Evolutionary conservation across 176 grass and related monocot species (phyloP).

Genomic region (Panicum miliaceum): DNA sequence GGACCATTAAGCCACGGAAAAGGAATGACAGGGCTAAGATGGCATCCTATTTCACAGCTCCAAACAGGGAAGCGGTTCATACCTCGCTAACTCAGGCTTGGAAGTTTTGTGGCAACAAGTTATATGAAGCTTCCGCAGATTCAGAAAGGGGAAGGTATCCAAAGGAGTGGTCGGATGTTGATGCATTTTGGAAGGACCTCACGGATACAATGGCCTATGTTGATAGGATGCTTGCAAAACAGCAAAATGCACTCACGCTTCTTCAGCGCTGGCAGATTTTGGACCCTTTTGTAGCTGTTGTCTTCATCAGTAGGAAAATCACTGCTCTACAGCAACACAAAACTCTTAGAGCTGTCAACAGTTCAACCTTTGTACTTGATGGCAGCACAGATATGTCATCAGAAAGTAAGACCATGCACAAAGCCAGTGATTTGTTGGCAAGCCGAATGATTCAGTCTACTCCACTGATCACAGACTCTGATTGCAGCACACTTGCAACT

Average conservation of each 20-base stretch:
- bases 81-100: constrained; percentile 89
- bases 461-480: constrained; percentile 47
- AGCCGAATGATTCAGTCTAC: constrained; percentile 19
- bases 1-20: constrained; percentile 88
- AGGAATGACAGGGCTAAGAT: constrained; percentile 93
- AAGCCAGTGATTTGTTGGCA: constrained; percentile 32
- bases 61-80: constrained; percentile 64
- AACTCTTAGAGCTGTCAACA: constrained; percentile 72
- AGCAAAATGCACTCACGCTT: constrained; percentile 56
- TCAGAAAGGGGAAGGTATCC: constrained; percentile 51
- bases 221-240: constrained; percentile 47
- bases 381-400: constrained; percentile 46
- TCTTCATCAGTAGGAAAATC: constrained; percentile 82
- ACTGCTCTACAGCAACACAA: constrained; percentile 65
- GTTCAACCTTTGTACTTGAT: constrained; percentile 58
- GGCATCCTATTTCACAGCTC: constrained; percentile 83
- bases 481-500: constrained; percentile 38
- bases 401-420: constrained; percentile 40
- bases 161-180: constrained; percentile 85
- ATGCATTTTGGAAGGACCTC: constrained; percentile 89
- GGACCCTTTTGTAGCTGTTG: constrained; percentile 89
- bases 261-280: constrained; percentile 83
- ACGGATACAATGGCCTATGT: constrained; percentile 67
- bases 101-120: constrained; percentile 81
- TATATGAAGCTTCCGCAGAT: constrained; percentile 46